Evolutionary conservation across 345 rosid genomes (phyloP).

Genomic region (Durio zibethinus): DNA sequence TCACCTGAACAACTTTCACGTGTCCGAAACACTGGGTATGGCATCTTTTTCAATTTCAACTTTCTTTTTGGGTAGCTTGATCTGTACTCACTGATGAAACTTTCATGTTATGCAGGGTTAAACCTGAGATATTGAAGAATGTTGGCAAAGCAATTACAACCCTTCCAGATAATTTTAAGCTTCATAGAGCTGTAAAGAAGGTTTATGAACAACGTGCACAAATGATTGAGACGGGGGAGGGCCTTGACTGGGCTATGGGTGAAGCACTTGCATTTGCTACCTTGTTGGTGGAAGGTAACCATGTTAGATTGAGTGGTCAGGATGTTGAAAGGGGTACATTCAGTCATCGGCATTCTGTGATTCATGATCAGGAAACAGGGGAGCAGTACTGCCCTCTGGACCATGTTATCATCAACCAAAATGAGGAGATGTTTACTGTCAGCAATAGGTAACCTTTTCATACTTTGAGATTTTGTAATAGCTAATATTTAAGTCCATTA

Average conservation of each 20-base stretch:
- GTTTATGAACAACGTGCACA: constrained; percentile 72
- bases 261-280: constrained; percentile 86
- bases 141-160: constrained; percentile 71
- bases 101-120: constrained; percentile 47
- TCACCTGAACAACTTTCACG: constrained; percentile 84
- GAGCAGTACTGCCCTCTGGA: constrained; percentile 74
- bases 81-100: not conserved
- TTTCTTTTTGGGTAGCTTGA: not conserved
- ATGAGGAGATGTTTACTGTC: constrained; percentile 82
- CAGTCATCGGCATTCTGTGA: constrained; percentile 71
- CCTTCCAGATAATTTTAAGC: constrained; percentile 67
- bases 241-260: constrained; percentile 83
- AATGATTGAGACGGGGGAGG: constrained; percentile 79
- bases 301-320: constrained; percentile 86
- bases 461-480: not conserved
- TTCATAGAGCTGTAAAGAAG: constrained; percentile 75
- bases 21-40: constrained; percentile 70
- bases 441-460: constrained; percentile 57
- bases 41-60: constrained; percentile 1
- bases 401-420: constrained; percentile 60
- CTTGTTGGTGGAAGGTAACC: constrained; percentile 78
- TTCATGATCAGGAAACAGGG: constrained; percentile 80
- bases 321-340: constrained; percentile 93
- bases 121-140: constrained; percentile 78
- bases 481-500: not conserved